phyloP scores from a whole-genome alignment of 495 filamentous ascomycete genomes.

The Trichocladium antarcticum region DNA sequence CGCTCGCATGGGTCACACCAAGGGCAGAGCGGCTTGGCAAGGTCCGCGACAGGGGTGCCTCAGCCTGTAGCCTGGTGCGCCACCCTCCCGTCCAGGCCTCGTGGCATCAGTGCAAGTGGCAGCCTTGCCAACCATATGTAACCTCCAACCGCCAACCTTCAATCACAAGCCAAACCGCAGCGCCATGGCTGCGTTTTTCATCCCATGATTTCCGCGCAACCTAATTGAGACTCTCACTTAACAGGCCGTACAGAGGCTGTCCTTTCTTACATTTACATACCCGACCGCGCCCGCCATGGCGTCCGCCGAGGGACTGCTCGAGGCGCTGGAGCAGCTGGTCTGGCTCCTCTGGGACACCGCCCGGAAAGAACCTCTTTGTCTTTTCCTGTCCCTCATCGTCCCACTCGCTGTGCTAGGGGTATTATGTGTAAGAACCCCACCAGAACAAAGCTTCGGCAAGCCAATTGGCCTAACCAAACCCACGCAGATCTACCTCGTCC shows the following conservation, averaged over 20 bases:
- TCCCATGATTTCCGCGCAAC: neutral
- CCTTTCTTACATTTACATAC: neutral
- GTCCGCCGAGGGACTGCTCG: slow-evolving; percentile 4
- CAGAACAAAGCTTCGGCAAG: neutral
- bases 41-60: slow-evolving; percentile 8
- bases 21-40: no score
- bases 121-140: slow-evolving; percentile 6
- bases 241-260: neutral
- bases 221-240: neutral
- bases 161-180: neutral
- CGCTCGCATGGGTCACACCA: no score
- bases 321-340: slow-evolving; percentile 18
- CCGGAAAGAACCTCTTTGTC: slow-evolving; percentile 22
- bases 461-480: slow-evolving; percentile 2
- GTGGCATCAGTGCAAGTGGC: slow-evolving; percentile 12
- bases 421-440: slow-evolving; percentile 17
- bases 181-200: neutral
- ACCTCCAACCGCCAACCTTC: neutral
- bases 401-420: slow-evolving; percentile 21
- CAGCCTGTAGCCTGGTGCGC: slow-evolving; percentile 19
- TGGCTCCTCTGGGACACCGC: slow-evolving; percentile 19
- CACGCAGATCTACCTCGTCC: slow-evolving; percentile 46
- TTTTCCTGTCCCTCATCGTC: slow-evolving; percentile 20
- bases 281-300: neutral
- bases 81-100: slow-evolving; percentile 9